Base-by-base conservation (phyloP, 2,329 filamentous ascomycete genomes). In the Didymella pinodella region DNA sequence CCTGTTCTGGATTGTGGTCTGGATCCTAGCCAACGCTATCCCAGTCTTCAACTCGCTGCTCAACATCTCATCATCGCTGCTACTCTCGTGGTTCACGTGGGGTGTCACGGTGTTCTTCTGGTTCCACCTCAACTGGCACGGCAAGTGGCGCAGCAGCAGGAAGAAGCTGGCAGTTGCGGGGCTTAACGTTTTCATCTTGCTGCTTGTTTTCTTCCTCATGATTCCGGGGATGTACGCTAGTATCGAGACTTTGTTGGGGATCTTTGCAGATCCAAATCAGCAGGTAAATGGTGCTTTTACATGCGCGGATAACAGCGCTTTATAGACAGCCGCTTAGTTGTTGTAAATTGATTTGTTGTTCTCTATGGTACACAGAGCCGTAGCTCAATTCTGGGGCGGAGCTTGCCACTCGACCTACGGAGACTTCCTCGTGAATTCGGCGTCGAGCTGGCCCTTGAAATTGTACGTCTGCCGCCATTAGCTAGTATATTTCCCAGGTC, bases 1-100 rank as follows among this genome's bases (percentile, higher is more conserved):
- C 1, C 40, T 70, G 1, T 72, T 72, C 63, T 71, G 68, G 69
- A 44, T 68, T 20, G 61, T 68, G 5, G 65, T 69, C 14, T 72
- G 67, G 67, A 69, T 70, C 48, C 54, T 71, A 12, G 64, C 69
- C 45, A 72, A 71, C 59, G 68, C 69, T 2, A 72, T 72, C 25
- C 68, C 69, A 1, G 68, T 70, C 10, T 71, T 71, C 65, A 68
- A 61, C 45, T 68, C 64, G 26, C 48, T 72, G 7, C 65, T 72
- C 46, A 70, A 70, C 48, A 72, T 71, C 43, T 67, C 65, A 3
- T 62, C 68, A 2, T 66, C 68, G 3, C 55, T 71, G 2, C 57
- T 72, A 3, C 56, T 72, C 2, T 67, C 65, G 1, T 73, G 68
- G 66, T 70, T 73, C 38, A 70, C 69, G 12, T 72, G 68, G 64